Base-by-base conservation (phyloP, 441 rosid species). In the Erodium trifolium region DNA sequence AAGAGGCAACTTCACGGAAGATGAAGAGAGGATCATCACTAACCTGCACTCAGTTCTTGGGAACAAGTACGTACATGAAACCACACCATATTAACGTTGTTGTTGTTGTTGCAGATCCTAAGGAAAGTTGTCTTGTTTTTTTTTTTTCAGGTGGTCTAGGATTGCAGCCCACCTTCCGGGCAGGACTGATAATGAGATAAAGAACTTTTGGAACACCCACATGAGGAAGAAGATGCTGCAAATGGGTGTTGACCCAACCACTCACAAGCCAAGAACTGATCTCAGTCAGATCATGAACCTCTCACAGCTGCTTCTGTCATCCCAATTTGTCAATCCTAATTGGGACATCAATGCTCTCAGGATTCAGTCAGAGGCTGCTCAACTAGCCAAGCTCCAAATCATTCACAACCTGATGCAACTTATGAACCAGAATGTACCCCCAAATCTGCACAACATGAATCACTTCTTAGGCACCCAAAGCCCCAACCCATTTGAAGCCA, bases 161-260 rank as follows among this genome's bases (percentile, higher is more conserved):
- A 87, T 87, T 72, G 91, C 91, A n/a, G 41, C 78, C 66, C 83
- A 83, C 79, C 86, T 87, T 77, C 91, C 88, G 0, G 89, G 91
- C 27, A 69, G 91, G 66, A 87, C 91, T 4, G 91, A 85, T 68
- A 87, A 87, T 16, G 89, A 87, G 62, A 82, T 87, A 0, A 87
- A 87, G 75, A 87, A 87, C 73, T 83, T 75, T 23, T 87, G 91
- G 91, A 87, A 87, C 76, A 87, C 89, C 6, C 84, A 81, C 60
- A 70, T 87, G 63, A 82, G 82, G 70, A 87, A 83, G 80, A 87
- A 79, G 81, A 83, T 87, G 2, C 83, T 87, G 17, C 81, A 75
- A 49, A 85, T 83, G 86, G 91, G 91, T 3, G 79, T 86, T 60
- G 87, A 86, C 62, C 88, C 88, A 0, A 73, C 72, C 18, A 86